Base-by-base conservation (phyloP, 176 grass and related monocot species). In the Musa troglodytarum region DNA sequence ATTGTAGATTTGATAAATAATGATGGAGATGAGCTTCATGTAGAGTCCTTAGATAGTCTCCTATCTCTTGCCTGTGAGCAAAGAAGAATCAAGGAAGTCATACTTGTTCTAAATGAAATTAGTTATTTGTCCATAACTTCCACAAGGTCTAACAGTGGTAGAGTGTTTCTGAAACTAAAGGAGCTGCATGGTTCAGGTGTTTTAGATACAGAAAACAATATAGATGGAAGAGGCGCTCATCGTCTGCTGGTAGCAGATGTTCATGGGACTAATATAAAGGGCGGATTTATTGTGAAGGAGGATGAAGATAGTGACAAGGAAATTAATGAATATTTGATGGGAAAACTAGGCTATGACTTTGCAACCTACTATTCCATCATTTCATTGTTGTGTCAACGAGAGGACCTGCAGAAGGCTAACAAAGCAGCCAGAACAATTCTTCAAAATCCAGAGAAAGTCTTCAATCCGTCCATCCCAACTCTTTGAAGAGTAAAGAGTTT, bases 41-140 rank as follows among this genome's bases (percentile, higher is more conserved):
- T 85, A 13, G 92, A 89, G 61, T 71, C 87, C 79, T 79, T 92
- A 83, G 82, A 78, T 71, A 81, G 49, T 76, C 80, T 96, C 69
- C 71, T 96, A 65, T 92, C 76, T 72, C 80, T 82, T 71, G 89
- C 92, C 52, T 96, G 89, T 71, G 85, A 96, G 69, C 82, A 92
- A 84, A 89, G 89, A 65, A 89, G 79, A 82, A 88, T 92, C 26
- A 56, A 81, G 74, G 92, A 96, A 76, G 83, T 86, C 74, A 75
- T 96, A 49, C 77, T 82, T 78, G 85, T 92, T 63, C 83, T 96
- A 80, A 84, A 81, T 84, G 89, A 96, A 83, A 82, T 96, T 55
- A 77, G 82, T 68, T 73, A 75, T 76, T 80, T 87, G 77, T 81
- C 54, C 76, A 53, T 77, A 78, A 83, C 89, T 58, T 87, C 84